Evolutionary conservation across 148 eudicot species (phyloP).

Genomic region (Chenopodium berlandieri): DNA sequence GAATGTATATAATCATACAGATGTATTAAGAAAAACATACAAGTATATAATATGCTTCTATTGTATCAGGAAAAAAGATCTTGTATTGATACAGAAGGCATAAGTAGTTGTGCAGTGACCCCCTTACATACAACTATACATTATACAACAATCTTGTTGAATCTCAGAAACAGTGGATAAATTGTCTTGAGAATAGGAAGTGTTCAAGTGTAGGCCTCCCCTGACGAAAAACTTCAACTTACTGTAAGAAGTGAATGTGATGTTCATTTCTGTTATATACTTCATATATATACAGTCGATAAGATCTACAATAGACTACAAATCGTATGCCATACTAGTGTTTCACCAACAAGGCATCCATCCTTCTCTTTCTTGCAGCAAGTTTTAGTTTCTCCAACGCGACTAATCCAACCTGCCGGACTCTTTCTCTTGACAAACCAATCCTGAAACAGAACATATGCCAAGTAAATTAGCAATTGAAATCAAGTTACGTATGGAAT

Average conservation of each 20-base stretch:
- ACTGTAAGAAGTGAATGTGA: conserved; percentile 18
- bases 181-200: neutral
- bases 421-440: conserved; percentile 91
- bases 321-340: conserved; percentile 35
- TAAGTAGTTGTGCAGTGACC: conserved; percentile 3
- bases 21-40: too few species aligned
- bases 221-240: neutral
- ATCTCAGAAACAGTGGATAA: conserved; percentile 3
- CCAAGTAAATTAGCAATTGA: neutral
- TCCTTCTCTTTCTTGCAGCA: conserved; percentile 73
- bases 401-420: conserved; percentile 83
- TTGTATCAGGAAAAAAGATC: neutral
- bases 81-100: conserved; percentile 10
- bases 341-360: conserved; percentile 68
- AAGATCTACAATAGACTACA: conserved; percentile 24
- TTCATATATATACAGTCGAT: conserved; percentile 29
- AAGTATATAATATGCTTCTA: neutral
- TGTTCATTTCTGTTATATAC: conserved; percentile 18
- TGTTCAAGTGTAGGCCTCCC: neutral
- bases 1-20: neutral
- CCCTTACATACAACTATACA: conserved; percentile 20
- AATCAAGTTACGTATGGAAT: neutral
- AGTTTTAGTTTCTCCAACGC: conserved; percentile 86
- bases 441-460: conserved; percentile 45
- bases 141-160: conserved; percentile 13